These are phyloP conservation scores for Puya raimondii DNA, from an alignment of 176 grass and related monocot species.

Conservation along the genomic window DNA sequence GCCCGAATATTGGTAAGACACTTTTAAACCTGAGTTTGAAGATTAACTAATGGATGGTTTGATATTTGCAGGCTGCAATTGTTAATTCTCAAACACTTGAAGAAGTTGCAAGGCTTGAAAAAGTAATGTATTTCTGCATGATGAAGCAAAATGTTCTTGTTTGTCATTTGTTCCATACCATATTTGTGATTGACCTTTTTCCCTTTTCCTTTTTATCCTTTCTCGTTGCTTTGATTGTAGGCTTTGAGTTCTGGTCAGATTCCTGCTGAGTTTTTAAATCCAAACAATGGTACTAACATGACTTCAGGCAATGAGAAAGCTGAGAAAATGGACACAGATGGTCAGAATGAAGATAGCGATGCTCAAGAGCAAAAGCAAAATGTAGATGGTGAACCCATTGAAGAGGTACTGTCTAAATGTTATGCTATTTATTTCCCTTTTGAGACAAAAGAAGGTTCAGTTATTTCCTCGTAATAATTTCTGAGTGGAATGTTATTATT, in stretches of 20 bases:
- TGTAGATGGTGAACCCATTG: conserved; percentile 38
- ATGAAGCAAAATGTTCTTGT: neutral
- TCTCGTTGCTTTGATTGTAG: conserved; percentile 12
- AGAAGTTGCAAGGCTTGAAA: conserved; percentile 89
- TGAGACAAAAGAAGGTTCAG: too few relatives aligned
- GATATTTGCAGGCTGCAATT: conserved; percentile 60
- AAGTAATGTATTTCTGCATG: conserved; percentile 31
- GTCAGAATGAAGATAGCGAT: conserved; percentile 26
- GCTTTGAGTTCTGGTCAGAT: conserved; percentile 80
- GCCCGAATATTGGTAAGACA: neutral
- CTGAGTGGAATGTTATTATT: neutral
- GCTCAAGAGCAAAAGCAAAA: conserved; percentile 42
- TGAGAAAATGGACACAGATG: conserved; percentile 69
- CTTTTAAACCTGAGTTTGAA: neutral
- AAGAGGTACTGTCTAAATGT: conserved; percentile 34
- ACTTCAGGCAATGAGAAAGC: conserved; percentile 35
- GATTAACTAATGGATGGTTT: conserved; percentile 7
- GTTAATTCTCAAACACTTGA: conserved; percentile 91
- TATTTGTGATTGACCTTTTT: neutral
- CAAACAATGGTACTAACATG: conserved; percentile 38
- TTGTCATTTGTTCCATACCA: neutral
- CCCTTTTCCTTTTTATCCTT: neutral
- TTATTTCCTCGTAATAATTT: neutral
- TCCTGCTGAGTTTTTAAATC: conserved; percentile 72
- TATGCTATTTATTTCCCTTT: neutral